Percentiles rank a stretch among this genome's conserved stretches.
These are phyloP conservation scores for Butyriboletus loyo DNA, from an alignment of 768 basidiomycete species.

Conservation along the genomic window DNA sequence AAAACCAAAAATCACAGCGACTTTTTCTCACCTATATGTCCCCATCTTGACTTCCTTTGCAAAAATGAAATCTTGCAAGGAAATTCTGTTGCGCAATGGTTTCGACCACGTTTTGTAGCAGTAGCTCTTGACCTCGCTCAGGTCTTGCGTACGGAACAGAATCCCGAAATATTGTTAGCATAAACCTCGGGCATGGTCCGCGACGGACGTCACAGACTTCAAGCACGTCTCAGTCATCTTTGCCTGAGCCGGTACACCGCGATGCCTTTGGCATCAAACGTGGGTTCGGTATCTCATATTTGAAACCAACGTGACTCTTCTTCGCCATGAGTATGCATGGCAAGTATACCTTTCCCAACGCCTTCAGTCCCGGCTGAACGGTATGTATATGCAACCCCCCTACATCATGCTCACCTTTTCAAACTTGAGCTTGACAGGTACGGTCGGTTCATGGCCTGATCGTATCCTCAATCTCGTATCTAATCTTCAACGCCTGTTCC, in stretches of 20 bases:
- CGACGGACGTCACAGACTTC: conserved; percentile 53
- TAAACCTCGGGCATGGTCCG: neutral
- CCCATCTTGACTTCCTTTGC: conserved; percentile 93
- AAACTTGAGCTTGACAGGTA: conserved; percentile 94
- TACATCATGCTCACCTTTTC: conserved; percentile 68
- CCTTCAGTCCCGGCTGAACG: neutral
- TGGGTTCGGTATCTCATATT: conserved; percentile 75
- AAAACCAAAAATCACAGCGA: neutral
- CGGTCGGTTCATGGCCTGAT: conserved; percentile 83
- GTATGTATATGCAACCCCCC: neutral
- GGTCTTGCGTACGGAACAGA: conserved; percentile 85
- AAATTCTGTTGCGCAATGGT: conserved; percentile 73
- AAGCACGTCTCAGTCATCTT: conserved; percentile 91
- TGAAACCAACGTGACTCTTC: conserved; percentile 97
- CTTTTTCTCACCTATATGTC: conserved; percentile 70
- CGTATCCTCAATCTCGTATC: conserved; percentile 85
- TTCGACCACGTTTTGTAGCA: conserved; percentile 83
- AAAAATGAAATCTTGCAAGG: conserved; percentile 92
- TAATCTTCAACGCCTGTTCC: conserved; percentile 91
- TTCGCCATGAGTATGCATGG: conserved; percentile 96
- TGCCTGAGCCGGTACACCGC: conserved; percentile 84
- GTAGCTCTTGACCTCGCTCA: conserved; percentile 87
- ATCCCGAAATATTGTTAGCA: conserved; percentile 59
- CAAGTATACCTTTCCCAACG: conserved; percentile 72
- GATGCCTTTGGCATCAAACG: conserved; percentile 96